Evolutionary conservation across 2,329 filamentous ascomycete genomes (phyloP), one percentile per base, ranked within the genome.

Genomic region (Hypoxylon sp.): DNA sequence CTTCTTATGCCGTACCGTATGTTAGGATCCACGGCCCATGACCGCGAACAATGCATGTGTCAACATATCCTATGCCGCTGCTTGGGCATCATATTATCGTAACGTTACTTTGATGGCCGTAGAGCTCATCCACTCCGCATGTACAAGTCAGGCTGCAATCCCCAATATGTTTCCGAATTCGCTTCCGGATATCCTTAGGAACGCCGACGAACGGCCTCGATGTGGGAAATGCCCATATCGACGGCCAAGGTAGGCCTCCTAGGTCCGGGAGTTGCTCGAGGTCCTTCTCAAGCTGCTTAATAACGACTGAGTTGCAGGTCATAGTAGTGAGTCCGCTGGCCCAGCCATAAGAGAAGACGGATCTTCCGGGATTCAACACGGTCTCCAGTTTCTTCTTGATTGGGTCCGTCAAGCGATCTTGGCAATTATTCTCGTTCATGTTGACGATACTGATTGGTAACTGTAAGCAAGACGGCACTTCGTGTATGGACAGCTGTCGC

Each of bases 301-400:
- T 86, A 48, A 91, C 89, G 1, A 86, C 87, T 21, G 87, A 84
- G 75, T 94, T 94, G 67, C 89, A 90, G 2, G 91, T 93, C 56
- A 94, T 79, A 0, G 91, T 94, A 1, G 90, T 91, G 25, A 86
- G 75, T 0, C 84, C 81, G 7, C 82, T 79, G 9, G 83, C 83
- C 92, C 92, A 94, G 14, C 91, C 91, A 74, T 89, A 89, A 57
- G 91, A 81, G 74, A 94, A 93, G 7, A 93, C 91, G 19, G 90
- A 89, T 58, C 84, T 80, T 73, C 93, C 93, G 62, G 82, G 80
- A 28, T 78, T 77, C 4, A 75, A 73, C 19, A 83, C 74, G 5
- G 53, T 62, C 11, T 78, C 74, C 84, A 84, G 70, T 74, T 80
- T 43, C 73, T 75, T 52, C 75, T 77, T 80, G 11, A 80, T 76